A percentile compares a stretch with the other conserved stretches of the same genome.
Conservation (phyloP, 345 rosid species). For the Cardamine occulta region DNA sequence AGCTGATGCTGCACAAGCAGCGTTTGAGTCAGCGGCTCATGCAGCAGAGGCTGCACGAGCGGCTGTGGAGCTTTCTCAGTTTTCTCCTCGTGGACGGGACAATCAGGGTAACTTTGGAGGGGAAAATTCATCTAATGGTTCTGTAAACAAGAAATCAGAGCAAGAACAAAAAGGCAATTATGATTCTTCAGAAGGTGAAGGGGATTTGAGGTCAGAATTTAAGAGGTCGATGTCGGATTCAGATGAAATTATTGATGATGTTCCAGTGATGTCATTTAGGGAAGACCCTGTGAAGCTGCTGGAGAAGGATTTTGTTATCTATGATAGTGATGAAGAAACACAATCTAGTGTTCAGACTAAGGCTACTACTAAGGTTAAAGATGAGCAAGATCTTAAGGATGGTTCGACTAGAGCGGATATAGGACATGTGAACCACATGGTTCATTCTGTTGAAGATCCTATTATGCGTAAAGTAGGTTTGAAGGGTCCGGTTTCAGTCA, state of each 20-base stretch:
- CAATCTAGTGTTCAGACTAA: conserved; percentile 19
- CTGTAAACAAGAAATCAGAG: conserved; percentile 19
- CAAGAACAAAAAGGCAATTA: conserved; percentile 24
- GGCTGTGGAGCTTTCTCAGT: conserved; percentile 87
- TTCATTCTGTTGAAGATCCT: conserved; percentile 40
- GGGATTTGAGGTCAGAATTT: conserved; percentile 38
- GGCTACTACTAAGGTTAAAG: conserved; percentile 21
- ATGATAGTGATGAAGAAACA: conserved; percentile 59
- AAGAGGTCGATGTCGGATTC: conserved; percentile 50
- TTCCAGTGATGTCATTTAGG: conserved; percentile 47
- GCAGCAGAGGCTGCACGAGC: conserved; percentile 96
- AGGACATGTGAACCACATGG: conserved; percentile 35
- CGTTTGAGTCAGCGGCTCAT: conserved; percentile 79
- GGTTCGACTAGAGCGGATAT: conserved; percentile 38
- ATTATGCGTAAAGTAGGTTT: conserved; percentile 37
- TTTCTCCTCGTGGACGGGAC: conserved; percentile 53
- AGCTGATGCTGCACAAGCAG: conserved; percentile 96
- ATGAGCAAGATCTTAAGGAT: conserved; percentile 14
- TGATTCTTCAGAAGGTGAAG: conserved; percentile 29
- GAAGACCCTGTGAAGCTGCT: conserved; percentile 56
- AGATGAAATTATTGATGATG: conserved; percentile 40
- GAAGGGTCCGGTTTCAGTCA: conserved; percentile 58
- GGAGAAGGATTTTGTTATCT: conserved; percentile 63
- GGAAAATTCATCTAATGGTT: neutral
- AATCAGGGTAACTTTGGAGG: conserved; percentile 1